These are phyloP conservation scores for Durotheca rogersii DNA, from an alignment of 495 filamentous ascomycete genomes.

Conservation along the genomic window DNA sequence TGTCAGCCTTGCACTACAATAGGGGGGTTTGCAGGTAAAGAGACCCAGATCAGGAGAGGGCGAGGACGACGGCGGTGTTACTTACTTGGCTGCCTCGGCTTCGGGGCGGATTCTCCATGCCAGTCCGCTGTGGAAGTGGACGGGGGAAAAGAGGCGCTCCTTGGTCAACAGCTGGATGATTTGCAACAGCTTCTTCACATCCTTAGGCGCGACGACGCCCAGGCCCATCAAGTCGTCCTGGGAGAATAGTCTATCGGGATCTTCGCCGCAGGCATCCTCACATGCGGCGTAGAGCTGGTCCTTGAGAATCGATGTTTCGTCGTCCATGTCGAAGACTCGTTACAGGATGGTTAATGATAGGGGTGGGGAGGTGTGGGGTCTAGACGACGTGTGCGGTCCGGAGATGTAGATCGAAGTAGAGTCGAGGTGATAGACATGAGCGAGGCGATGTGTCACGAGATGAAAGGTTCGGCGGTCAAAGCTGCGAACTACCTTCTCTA, in stretches of 20 bases:
- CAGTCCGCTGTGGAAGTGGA: constrained; percentile 54
- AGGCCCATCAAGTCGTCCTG: constrained; percentile 67
- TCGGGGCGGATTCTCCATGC: constrained; percentile 66
- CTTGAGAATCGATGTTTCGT: constrained; percentile 27
- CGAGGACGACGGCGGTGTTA: constrained; percentile 4
- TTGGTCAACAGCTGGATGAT: constrained; percentile 63
- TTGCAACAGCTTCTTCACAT: constrained; percentile 57
- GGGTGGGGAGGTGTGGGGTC: no score
- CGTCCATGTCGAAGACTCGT: constrained; percentile 25
- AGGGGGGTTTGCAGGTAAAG: no score
- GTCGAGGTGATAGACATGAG: no score
- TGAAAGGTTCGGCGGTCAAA: no score
- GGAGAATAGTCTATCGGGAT: constrained; percentile 57
- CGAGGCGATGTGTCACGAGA: no score
- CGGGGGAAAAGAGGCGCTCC: constrained; percentile 66
- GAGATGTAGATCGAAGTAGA: no score
- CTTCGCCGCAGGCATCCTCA: constrained; percentile 31
- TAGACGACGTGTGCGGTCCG: no score
- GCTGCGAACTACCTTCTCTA: no score
- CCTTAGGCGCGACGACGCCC: constrained; percentile 59
- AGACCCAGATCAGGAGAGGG: no score
- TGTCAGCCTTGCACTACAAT: no score
- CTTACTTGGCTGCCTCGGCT: constrained; percentile 72
- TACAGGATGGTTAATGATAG: no score
- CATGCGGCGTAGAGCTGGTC: constrained; percentile 32